Evolutionary conservation across 768 basidiomycete species (phyloP), one percentile per base, ranked within the genome.

Genomic region (Dioszegia crocea): DNA sequence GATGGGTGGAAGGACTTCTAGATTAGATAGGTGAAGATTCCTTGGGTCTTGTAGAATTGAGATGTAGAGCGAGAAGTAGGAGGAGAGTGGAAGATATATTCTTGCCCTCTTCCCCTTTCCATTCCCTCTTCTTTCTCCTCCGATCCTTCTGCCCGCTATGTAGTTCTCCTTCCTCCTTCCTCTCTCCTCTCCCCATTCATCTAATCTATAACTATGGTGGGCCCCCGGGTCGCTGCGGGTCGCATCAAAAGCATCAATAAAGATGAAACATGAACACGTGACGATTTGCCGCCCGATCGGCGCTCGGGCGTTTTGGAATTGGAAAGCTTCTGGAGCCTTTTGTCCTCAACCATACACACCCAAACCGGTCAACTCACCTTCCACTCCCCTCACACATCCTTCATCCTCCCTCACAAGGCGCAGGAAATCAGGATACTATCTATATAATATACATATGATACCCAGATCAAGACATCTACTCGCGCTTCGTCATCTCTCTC

Each of bases 1-100:
- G 83, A 86, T 61, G 87, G 87, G 48, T 89, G 88, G 88, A 85
- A 88, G 76, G 86, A 88, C 72, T 88, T 88, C 65, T 89, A 83
- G 71, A 23, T 6, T 43, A 21, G 41, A 10, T 8, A 6, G 10
- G 9, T 43, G 9, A n/a, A 43, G 41, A 43, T 21, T 21, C 19
- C 19, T 43, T 8, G 11, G 9, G 19, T 10, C 6, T 21, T 8
- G 19, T 43, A 43, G n/a, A n/a, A n/a, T n/a, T n/a, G n/a, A n/a
- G n/a, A n/a, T n/a, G n/a, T n/a, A n/a, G n/a, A n/a, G n/a, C n/a
- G n/a, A n/a, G n/a, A n/a, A n/a, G n/a, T n/a, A n/a, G n/a, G n/a
- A n/a, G n/a, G n/a, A n/a, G n/a, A n/a, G n/a, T n/a, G n/a, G n/a
- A n/a, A n/a, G n/a, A n/a, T n/a, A n/a, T n/a, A n/a, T n/a, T n/a